phyloP scores from a whole-genome alignment of 2,329 filamentous ascomycete species.

The Coniochaeta sp. region DNA sequence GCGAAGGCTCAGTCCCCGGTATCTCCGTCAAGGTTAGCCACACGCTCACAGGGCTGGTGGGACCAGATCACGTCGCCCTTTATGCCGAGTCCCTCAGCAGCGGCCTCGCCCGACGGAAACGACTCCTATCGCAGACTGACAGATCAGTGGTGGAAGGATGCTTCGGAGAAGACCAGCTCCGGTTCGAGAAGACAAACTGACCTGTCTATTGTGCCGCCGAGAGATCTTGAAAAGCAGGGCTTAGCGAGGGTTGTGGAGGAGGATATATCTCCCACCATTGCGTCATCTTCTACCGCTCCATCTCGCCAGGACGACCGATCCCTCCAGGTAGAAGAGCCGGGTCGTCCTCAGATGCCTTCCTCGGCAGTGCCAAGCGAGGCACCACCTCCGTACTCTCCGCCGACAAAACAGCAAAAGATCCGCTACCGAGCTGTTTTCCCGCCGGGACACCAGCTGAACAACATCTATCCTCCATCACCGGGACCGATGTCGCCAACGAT shows the following conservation, averaged over 20 bases:
- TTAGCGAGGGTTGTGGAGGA: conserved; percentile 3
- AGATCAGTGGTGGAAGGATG: conserved; percentile 30
- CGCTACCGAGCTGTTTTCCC: conserved; percentile 54
- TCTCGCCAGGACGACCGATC: neutral
- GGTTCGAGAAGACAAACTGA: conserved; percentile 7
- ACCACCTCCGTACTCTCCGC: conserved; percentile 51
- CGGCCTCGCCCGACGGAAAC: conserved; percentile 30
- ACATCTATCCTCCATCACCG: conserved; percentile 49
- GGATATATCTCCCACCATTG: conserved; percentile 9
- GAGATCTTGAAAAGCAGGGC: conserved; percentile 15
- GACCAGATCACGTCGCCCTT: conserved; percentile 70
- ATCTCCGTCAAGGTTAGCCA: conserved; percentile 39
- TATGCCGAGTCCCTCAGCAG: conserved; percentile 33
- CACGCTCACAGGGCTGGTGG: conserved; percentile 66
- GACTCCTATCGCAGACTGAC: conserved; percentile 18
- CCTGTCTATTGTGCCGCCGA: neutral
- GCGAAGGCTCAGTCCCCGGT: conserved; percentile 27
- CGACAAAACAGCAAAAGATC: conserved; percentile 30
- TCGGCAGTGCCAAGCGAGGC: conserved; percentile 25
- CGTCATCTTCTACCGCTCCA: conserved; percentile 5
- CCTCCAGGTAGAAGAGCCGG: conserved; percentile 20
- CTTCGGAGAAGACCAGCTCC: neutral
- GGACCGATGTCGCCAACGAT: conserved; percentile 57
- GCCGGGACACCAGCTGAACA: conserved; percentile 39
- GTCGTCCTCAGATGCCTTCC: conserved; percentile 5